These are phyloP conservation scores for Paramyrothecium roridum DNA, from an alignment of 2,329 filamentous ascomycete species.

Conservation along the genomic window DNA sequence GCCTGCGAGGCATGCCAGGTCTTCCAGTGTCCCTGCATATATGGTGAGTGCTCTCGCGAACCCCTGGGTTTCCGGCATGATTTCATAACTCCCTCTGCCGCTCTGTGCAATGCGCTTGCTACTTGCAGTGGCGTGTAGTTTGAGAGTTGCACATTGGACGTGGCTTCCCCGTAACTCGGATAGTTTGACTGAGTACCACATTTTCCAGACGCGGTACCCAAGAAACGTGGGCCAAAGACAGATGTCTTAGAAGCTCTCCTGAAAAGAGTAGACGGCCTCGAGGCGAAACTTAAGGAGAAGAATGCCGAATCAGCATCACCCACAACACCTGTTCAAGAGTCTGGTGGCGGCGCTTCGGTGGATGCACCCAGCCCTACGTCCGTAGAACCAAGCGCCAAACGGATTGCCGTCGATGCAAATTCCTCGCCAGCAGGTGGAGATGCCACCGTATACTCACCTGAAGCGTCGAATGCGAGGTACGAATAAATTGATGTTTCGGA, in stretches of 20 bases:
- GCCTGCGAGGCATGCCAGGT: conserved; percentile 87
- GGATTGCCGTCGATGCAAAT: not conserved
- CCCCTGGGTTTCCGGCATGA: not conserved
- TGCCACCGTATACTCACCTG: conserved; percentile 7
- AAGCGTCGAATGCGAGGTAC: not conserved
- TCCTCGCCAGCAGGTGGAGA: not conserved
- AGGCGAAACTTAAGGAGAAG: conserved; percentile 73
- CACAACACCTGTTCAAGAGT: conserved; percentile 9
- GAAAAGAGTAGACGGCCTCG: conserved; percentile 81
- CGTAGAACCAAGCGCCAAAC: conserved; percentile 19
- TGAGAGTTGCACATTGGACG: too few species aligned
- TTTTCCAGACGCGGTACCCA: conserved; percentile 73
- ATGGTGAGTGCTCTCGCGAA: conserved; percentile 45
- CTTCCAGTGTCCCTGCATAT: conserved; percentile 84
- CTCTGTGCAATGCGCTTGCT: too few species aligned
- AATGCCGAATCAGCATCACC: conserved; percentile 36
- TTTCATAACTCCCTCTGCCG: too few species aligned
- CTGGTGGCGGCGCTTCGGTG: not conserved
- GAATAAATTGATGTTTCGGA: not conserved
- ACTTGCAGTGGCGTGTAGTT: too few species aligned
- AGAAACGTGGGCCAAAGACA: conserved; percentile 87
- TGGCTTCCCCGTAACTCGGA: too few species aligned
- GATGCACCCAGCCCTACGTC: conserved; percentile 11
- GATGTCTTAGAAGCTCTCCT: conserved; percentile 82
- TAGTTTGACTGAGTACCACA: too few species aligned